Conservation (phyloP, 768 basidiomycete genomes). For the Mycena galericulata region DNA sequence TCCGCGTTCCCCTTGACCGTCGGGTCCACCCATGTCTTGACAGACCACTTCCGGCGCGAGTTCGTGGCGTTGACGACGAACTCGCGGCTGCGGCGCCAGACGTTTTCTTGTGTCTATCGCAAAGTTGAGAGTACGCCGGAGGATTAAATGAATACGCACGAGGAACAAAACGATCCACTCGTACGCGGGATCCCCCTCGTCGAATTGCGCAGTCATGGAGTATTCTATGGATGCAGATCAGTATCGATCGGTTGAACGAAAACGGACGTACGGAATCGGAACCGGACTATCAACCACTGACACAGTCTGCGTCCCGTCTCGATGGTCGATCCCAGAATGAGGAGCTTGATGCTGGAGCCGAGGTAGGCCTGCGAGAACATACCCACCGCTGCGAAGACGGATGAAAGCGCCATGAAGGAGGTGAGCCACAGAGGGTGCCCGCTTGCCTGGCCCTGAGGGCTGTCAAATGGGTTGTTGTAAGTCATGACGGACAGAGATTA, state of each 20-base stretch:
- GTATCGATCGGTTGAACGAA: neutral
- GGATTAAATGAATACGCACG: constrained; percentile 38
- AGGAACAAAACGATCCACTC: constrained; percentile 62
- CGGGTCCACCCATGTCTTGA: constrained; percentile 17
- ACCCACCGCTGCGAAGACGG: constrained; percentile 18
- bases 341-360: constrained; percentile 24
- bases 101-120: constrained; percentile 52
- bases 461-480: too few relatives aligned
- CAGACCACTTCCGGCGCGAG: constrained; percentile 42
- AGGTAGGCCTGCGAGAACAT: constrained; percentile 13
- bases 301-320: constrained; percentile 23
- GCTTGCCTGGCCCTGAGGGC: too few relatives aligned
- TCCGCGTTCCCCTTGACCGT: constrained; percentile 47
- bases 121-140: neutral
- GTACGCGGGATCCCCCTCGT: constrained; percentile 59
- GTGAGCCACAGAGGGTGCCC: neutral
- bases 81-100: constrained; percentile 56
- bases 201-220: constrained; percentile 57
- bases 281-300: constrained; percentile 45
- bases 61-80: constrained; percentile 54
- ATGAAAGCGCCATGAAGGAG: constrained; percentile 23
- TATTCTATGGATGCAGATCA: constrained; percentile 46
- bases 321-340: constrained; percentile 14
- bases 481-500: too few relatives aligned
- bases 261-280: constrained; percentile 8